Base-by-base conservation (phyloP, 192 early-diverging fungal genomes). In the Lobosporangium transversale region DNA sequence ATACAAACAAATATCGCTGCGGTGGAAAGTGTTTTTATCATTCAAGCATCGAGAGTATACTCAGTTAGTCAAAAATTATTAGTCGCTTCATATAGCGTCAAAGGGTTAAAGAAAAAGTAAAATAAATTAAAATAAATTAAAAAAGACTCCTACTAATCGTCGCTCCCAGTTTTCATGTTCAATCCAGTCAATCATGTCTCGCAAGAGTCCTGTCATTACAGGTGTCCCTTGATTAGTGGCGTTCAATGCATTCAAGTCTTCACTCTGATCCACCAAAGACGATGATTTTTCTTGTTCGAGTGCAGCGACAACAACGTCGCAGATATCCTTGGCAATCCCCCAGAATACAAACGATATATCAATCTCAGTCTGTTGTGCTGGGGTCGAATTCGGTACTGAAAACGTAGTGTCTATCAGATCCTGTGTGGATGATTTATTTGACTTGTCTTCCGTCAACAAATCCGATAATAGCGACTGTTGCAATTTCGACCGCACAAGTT, bases 141-240 rank as follows among this genome's bases (percentile, higher is more conserved):
- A n/a, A n/a, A n/a, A n/a, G n/a, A n/a, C n/a, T n/a, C n/a, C n/a
- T 55, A 76, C 73, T 26, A 67, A 29, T 9, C 73, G 58, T 14
- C 73, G 26, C 53, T 76, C 73, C 73, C 73, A 76, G 30, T 66
- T 42, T 29, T 76, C 73, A 33, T 61, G 56, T 17, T 67, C 73
- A 12, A 76, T 67, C 73, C 73, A 76, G 35, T 67, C 73, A 17
- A 29, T 62, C 58, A 76, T 40, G 31, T 76, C 73, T 31, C 73
- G 57, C 29, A 76, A 18, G 2, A 76, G 53, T 2, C 64, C 73
- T 8, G 73, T 62, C 17, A 67, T 60, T 5, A 42, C 45, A 0
- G 60, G 23, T 18, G 57, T 54, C 1, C 9, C 27, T 4, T 23
- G 23, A 6, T 27, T 40, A 8, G 61, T 3, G 15, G 29, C 18